Percentiles rank a stretch among this genome's conserved stretches.
Conservation (phyloP, 2,329 filamentous ascomycete genomes). For the Fusarium udum region DNA sequence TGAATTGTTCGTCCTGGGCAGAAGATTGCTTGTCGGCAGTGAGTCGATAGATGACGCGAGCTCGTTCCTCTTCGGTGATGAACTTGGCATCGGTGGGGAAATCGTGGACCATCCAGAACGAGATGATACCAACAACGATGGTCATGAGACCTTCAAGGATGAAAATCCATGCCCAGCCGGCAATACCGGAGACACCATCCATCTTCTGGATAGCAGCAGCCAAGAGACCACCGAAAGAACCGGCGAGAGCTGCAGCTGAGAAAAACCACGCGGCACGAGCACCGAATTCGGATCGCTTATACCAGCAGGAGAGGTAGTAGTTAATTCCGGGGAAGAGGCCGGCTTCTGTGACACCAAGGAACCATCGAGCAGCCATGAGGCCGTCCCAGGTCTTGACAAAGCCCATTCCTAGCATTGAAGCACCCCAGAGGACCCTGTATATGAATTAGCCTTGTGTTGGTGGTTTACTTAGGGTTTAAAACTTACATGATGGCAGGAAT, state of each 20-base stretch:
- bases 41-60: slow-evolving; percentile 76
- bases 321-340: slow-evolving; percentile 81
- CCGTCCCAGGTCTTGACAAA: slow-evolving; percentile 71
- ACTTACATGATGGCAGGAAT: slow-evolving; percentile 82
- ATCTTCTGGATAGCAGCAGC: slow-evolving; percentile 77
- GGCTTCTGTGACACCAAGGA: slow-evolving; percentile 78
- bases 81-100: slow-evolving; percentile 83
- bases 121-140: slow-evolving; percentile 71
- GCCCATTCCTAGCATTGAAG: slow-evolving; percentile 75
- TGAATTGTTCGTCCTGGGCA: slow-evolving; percentile 80
- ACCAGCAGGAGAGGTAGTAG: slow-evolving; percentile 88
- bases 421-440: slow-evolving; percentile 69
- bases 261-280: slow-evolving; percentile 86
- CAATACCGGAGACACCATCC: slow-evolving; percentile 66
- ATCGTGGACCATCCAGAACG: slow-evolving; percentile 83
- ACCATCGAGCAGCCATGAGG: slow-evolving; percentile 74
- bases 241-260: slow-evolving; percentile 80
- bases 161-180: slow-evolving; percentile 73
- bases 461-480: not conserved
- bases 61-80: slow-evolving; percentile 74
- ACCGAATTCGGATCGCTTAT: slow-evolving; percentile 80
- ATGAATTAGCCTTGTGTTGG: slow-evolving; percentile 28
- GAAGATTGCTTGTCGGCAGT: slow-evolving; percentile 76
- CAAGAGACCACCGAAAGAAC: slow-evolving; percentile 79
- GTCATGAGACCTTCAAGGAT: slow-evolving; percentile 77